Base-by-base conservation (phyloP, 2,329 filamentous ascomycete species). In the Pseudocercospora fuligena region DNA sequence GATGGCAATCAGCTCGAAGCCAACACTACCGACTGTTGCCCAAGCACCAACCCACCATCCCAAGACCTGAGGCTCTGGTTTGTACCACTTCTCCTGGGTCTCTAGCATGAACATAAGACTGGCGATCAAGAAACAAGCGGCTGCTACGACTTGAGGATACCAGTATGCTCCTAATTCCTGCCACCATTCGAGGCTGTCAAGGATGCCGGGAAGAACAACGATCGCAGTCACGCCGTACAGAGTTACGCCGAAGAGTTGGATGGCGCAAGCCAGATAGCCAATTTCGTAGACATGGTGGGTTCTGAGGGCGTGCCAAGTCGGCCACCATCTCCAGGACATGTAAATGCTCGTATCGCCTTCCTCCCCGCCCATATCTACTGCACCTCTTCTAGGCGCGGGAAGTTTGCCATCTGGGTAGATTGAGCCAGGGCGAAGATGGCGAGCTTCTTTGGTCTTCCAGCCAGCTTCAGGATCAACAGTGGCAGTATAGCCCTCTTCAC, bases 11-110 rank as follows among this genome's bases (percentile, higher is more conserved):
- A 58, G 69, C 67, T 72, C 64, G 68, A 76, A 77, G 25, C 75
- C 75, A 16, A 75, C 64, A 25, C 70, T 73, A 3, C 75, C 75
- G 7, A 73, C 64, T 11, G 64, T 69, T 11, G 73, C 68, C 71
- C 71, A 75, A 16, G 71, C 63, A 7, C 75, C 74, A 16, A 77
- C 74, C 74, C 74, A 76, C 75, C 75, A 76, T 1, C 73, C 74
- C 3, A 77, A 65, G 14, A 72, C 64, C 11, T 60, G 57, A 0
- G 70, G 70, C 27, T 72, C 68, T 27, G 72, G 72, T 36, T 67
- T 69, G 62, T 70, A 74, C 75, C 74, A 77, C 29, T 73, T 75
- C 36, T 73, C 72, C 58, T 77, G 75, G 21, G 73, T 74, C 54
- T 75, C 73, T 19, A 76, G 47, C 40, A 69, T 75, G 64, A 76